phyloP scores from a whole-genome alignment of 2,329 filamentous ascomycete species.

The Botrytis medusae region DNA sequence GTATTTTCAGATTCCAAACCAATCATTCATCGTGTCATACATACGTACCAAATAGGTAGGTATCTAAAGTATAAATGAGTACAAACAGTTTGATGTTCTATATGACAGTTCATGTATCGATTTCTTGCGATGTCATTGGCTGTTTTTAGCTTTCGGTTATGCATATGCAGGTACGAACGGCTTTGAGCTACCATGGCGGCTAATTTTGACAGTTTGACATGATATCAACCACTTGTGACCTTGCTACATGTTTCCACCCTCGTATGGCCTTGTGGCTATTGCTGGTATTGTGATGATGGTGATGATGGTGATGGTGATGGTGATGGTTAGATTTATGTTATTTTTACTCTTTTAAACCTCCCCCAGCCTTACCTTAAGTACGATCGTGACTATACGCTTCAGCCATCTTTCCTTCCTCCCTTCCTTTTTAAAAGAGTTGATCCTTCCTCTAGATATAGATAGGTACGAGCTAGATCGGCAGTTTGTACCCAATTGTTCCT shows the following conservation, averaged over 20 bases:
- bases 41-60: neutral
- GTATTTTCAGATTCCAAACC: neutral
- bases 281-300: too few species aligned
- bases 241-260: neutral
- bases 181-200: neutral
- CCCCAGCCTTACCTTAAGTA: neutral
- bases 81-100: neutral
- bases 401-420: neutral
- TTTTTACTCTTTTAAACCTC: neutral
- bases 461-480: neutral
- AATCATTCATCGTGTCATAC: neutral
- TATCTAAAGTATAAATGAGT: neutral
- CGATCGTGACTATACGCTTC: neutral
- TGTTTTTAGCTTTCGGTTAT: neutral
- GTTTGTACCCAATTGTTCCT: neutral
- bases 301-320: neutral
- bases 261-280: neutral
- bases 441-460: neutral
- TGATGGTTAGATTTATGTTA: neutral
- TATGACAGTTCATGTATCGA: neutral
- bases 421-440: neutral
- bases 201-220: neutral
- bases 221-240: neutral
- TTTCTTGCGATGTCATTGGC: neutral
- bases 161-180: constrained; percentile 4